Evolutionary conservation across 257 asterid species (phyloP), one percentile per base, ranked within the genome.

Genomic region (Fraxinus anomala): DNA sequence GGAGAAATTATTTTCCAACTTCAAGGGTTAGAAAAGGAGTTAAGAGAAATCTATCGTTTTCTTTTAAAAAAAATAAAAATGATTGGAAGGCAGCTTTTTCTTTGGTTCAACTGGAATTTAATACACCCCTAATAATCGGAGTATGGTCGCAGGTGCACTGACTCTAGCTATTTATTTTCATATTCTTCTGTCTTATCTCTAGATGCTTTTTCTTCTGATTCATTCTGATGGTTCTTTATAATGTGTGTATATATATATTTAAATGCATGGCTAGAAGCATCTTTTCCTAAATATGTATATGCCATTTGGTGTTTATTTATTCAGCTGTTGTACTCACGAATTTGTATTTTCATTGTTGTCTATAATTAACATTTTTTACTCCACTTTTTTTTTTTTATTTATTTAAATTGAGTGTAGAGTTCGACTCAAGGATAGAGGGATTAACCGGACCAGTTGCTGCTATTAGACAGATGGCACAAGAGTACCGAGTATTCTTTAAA

Each of bases 401-500:
- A 8, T 1, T 31, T 69, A 37, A 37, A 31, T 74, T 77, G 71
- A 84, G 59, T 79, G 80, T 92, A 96, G 99, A 96, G 86, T 89
- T 93, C 51, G 89, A 88, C 84, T 80, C 92, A 6, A 88, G 88
- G 81, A 93, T 96, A 54, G 82, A 91, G 81, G 98, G 99, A 80
- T 85, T 96, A 81, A 96, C 97, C 0, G 99, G 99, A 82, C 89
- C 93, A 42, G 97, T 79, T 70, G 26, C 83, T 82, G 90, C 98
- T 31, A 83, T 92, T 75, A 90, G 97, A 86, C 98, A 96, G 83
- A 93, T 89, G 94, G 93, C 99, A 70, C 97, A 89, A 83, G 98
- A 93, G 81, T 96, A 93, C 85, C 67, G 98, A 75, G 97, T 96
- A 39, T 96, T 81, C 89, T 93, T 93, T 39, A 88, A 79, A 81